Evolutionary conservation across 768 basidiomycete genomes (phyloP).

Genomic region (Pleurotus tuber-regium): DNA sequence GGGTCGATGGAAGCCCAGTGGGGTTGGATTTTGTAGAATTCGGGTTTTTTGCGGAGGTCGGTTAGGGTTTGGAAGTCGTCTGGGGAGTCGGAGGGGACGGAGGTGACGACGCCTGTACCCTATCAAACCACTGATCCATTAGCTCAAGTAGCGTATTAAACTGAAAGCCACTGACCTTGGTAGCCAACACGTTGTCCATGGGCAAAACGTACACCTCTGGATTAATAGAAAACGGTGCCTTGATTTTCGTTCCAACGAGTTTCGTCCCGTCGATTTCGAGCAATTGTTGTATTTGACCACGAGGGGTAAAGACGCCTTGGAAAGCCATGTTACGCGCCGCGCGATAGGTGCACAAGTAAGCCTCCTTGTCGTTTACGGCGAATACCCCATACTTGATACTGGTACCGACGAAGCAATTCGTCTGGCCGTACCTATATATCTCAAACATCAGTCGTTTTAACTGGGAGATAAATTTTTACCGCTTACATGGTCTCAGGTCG

Average conservation of each 20-base stretch:
- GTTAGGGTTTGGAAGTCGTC: conserved; percentile 90
- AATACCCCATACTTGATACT: conserved; percentile 91
- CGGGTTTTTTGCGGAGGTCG: conserved; percentile 94
- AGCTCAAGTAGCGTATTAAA: no score
- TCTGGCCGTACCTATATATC: conserved; percentile 89
- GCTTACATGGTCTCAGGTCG: conserved; percentile 96
- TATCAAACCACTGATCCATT: conserved; percentile 42
- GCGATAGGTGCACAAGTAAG: conserved; percentile 85
- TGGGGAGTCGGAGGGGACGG: conserved; percentile 96
- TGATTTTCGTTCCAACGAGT: conserved; percentile 86
- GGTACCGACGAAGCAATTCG: conserved; percentile 94
- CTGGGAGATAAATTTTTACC: no score
- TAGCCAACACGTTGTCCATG: conserved; percentile 98
- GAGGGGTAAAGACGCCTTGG: conserved; percentile 77
- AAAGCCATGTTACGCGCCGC: conserved; percentile 97
- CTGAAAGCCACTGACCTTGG: conserved; percentile 71
- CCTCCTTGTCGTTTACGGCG: conserved; percentile 81
- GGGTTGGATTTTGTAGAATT: conserved; percentile 93
- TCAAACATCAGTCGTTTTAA: no score
- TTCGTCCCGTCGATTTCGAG: conserved; percentile 75
- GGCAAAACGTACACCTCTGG: conserved; percentile 93
- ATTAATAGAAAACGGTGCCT: conserved; percentile 79
- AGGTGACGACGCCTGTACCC: conserved; percentile 98
- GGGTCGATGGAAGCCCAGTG: conserved; percentile 84
- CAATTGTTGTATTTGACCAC: conserved; percentile 72